Percentiles rank a stretch among this genome's conserved stretches.
These are phyloP conservation scores for Solanum aculeatissimum DNA, from an alignment of 305 asterid species.

Conservation along the genomic window DNA sequence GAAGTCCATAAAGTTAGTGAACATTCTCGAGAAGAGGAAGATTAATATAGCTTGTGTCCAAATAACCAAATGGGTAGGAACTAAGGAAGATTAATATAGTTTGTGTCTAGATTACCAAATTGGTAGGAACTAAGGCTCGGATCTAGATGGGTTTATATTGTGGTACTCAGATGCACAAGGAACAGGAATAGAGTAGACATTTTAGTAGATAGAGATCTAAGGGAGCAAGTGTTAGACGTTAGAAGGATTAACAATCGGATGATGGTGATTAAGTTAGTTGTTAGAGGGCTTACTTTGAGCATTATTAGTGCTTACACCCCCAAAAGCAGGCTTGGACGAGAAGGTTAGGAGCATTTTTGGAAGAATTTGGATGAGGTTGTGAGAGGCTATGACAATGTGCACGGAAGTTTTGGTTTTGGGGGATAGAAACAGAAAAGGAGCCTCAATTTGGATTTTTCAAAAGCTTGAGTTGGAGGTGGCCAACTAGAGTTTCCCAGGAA, in stretches of 20 bases:
- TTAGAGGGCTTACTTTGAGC: not conserved
- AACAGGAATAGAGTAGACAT: not conserved
- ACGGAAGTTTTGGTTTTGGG: not conserved
- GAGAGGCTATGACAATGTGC: not conserved
- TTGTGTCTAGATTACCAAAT: not conserved
- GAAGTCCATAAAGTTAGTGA: not conserved
- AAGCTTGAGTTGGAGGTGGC: not conserved
- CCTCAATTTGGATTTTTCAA: not conserved
- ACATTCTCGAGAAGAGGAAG: not conserved
- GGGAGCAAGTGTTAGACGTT: not conserved
- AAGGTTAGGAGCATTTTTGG: not conserved
- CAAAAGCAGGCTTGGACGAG: not conserved
- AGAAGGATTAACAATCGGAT: not conserved
- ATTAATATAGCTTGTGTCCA: not conserved
- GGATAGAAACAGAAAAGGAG: not conserved
- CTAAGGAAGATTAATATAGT: not conserved
- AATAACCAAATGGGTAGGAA: not conserved
- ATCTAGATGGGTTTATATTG: not conserved
- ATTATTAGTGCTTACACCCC: not conserved
- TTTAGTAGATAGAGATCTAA: not conserved
- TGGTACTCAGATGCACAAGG: not conserved
- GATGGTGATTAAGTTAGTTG: not conserved
- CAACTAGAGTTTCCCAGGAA: not conserved
- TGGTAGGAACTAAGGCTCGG: not conserved
- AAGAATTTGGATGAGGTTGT: not conserved